Base-by-base conservation (phyloP, 768 basidiomycete species). In the Goffeauzyma gilvescens region DNA sequence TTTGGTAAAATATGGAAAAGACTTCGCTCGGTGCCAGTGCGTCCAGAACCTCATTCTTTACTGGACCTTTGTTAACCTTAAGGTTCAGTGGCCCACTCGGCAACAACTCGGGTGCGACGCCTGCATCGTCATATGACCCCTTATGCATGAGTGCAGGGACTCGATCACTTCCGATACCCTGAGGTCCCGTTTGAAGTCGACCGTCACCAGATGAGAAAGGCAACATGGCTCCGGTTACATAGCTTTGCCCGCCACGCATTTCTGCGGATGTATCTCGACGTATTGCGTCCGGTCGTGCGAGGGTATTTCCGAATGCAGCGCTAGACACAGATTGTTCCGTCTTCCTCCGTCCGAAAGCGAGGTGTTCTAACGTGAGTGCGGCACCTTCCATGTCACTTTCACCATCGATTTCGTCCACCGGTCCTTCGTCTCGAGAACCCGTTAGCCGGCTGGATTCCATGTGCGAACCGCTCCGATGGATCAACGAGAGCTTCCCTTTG, bases 301-400 rank as follows among this genome's bases (percentile, higher is more conserved):
- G 9, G 6, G 37, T 10, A 17, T 38, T 23, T 10, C 20, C 12
- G 10, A 38, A 10, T 38, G 37, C 20, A 10, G n/a, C n/a, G n/a
- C 44, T 38, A 2, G 42, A 41, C 33, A 31, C 46, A 13, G 32
- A 28, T 24, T 49, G 47, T 30, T 49, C 47, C 15, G 34, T 28
- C 38, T 49, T 49, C 35, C 47, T 43, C 28, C 57, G 51, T 18
- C 62, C 62, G 43, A 60, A 63, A 7, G 62, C 59, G 14, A 63
- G 49, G 40, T 63, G 59, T 40, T 63, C 62, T 8, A 63, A 42
- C 2, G 58, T 61, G 22, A 60, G 38, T 2, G 62, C 62, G 14
- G 62, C 62, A 17, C 57, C 59, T 46, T 63, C 62, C 0, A 59
- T 63, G 46, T 59, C 59, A 26, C 59, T 59, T 6, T 57, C 51